Evolutionary conservation across 2,329 filamentous ascomycete species (phyloP).

Genomic region (Rhytidhysteron rufulum): DNA sequence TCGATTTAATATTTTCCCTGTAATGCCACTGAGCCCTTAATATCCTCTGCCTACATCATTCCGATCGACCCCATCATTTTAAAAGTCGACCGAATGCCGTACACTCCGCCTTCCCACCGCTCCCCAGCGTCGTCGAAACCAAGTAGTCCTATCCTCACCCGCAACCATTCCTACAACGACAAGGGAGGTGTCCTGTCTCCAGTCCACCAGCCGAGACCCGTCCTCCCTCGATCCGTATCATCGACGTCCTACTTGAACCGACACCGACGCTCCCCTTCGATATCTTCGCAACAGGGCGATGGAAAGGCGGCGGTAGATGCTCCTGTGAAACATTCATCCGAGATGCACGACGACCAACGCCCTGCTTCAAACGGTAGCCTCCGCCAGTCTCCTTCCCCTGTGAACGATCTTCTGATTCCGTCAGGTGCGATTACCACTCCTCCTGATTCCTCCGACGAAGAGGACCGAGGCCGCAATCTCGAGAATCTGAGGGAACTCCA

Average conservation of each 20-base stretch:
- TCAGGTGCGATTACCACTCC: conserved; percentile 84
- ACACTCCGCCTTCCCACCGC: conserved; percentile 72
- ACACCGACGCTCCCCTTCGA: conserved; percentile 57
- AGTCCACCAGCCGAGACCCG: conserved; percentile 37
- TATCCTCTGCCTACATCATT: conserved; percentile 24
- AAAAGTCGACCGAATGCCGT: conserved; percentile 66
- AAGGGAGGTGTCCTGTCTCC: conserved; percentile 32
- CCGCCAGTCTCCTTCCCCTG: conserved; percentile 78
- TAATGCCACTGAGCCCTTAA: conserved; percentile 43
- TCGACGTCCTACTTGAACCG: conserved; percentile 60
- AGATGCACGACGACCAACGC: conserved; percentile 21
- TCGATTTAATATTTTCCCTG: conserved; percentile 30
- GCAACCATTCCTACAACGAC: conserved; percentile 48
- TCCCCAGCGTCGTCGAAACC: conserved; percentile 56
- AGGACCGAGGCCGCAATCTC: conserved; percentile 57
- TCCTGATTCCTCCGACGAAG: conserved; percentile 88
- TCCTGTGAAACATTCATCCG: conserved; percentile 17
- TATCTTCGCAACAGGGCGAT: conserved; percentile 31
- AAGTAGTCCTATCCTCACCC: conserved; percentile 48
- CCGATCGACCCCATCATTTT: conserved; percentile 26
- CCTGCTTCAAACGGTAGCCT: conserved; percentile 55
- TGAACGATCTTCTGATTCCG: conserved; percentile 73
- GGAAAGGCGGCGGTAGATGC: conserved; percentile 21
- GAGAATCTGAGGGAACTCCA: conserved; percentile 64
- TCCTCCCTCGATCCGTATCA: conserved; percentile 53